Conservation (phyloP, 257 asterid genomes). For the Prunella vulgaris region DNA sequence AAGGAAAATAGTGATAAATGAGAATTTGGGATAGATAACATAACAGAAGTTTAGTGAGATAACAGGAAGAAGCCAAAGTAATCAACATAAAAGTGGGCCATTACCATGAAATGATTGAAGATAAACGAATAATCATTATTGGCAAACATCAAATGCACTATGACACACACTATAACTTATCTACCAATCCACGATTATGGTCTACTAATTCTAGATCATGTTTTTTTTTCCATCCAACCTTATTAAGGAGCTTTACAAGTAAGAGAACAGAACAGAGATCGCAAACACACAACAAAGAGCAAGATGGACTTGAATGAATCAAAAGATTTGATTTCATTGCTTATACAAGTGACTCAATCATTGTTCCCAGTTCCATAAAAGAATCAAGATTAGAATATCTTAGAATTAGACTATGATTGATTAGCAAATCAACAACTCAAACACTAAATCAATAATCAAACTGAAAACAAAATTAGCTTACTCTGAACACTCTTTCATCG, state of each 20-base stretch:
- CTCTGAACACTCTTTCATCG: constrained; percentile 81
- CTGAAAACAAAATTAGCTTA: constrained; percentile 33
- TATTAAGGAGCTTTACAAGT: not conserved
- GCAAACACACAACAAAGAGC: not conserved
- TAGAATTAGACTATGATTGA: not conserved
- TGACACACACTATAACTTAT: constrained; percentile 2
- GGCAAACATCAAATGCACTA: not conserved
- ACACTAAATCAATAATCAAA: constrained; percentile 13
- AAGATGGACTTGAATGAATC: not conserved
- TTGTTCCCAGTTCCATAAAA: not conserved
- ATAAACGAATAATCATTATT: constrained; percentile 1
- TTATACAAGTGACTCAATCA: constrained; percentile 9
- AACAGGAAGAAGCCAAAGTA: not conserved
- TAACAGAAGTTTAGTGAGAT: not conserved
- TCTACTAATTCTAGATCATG: not conserved
- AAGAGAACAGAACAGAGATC: not conserved
- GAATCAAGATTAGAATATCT: constrained; percentile 2
- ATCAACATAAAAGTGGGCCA: constrained; percentile 12
- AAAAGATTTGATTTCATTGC: not conserved
- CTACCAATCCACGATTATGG: constrained; percentile 13
- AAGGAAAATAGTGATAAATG: not conserved
- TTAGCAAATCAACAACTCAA: not conserved
- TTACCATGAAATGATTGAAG: constrained; percentile 14
- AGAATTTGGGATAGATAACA: not conserved
- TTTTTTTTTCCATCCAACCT: not conserved